Evolutionary conservation across 129 eudicot species (phyloP), one percentile per base, ranked within the genome.

Genomic region (Lonicera japonica): DNA sequence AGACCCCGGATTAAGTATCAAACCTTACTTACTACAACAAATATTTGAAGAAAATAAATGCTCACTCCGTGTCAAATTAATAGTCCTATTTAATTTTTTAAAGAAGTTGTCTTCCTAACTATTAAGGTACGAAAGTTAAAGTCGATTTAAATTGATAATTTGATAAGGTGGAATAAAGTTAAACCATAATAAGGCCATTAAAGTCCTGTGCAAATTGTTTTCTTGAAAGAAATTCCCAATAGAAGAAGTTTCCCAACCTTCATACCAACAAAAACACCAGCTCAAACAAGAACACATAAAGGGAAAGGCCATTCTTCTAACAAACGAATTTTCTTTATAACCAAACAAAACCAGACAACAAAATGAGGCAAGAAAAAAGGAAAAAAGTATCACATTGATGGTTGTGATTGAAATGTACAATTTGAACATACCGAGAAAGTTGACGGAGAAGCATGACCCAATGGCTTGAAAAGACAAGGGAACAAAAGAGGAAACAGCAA

Each of bases 401-500:
- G 6, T 1, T 29, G 36, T 29, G 36, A 56, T 14, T 56, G 38
- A 23, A 23, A 56, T 22, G 38, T n/a, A 56, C 13, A 46, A 62
- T 1, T 29, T 10, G 67, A 11, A 58, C 86, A 73, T 76, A 90
- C 97, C 81, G 83, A 79, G 67, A 81, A 54, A 29, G 67, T 51
- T 24, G 87, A 71, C 21, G 86, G 72, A 14, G 77, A 78, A 56
- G 95, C 89, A 50, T 80, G 74, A 73, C 72, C 56, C 25, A 82
- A 63, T 46, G 86, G 83, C 64, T 71, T 63, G 41, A 73, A 77
- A 48, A 77, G 61, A 48, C 70, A 17, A 16, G 79, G 73, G 63
- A 67, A 76, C 16, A 78, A 51, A 29, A 80, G 39, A 16, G 83
- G 73, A 53, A 83, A 55, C 60, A 65, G 73, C 74, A 86, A 58